Conservation (phyloP, 345 rosid genomes). For the Pugionium dolabratum region DNA sequence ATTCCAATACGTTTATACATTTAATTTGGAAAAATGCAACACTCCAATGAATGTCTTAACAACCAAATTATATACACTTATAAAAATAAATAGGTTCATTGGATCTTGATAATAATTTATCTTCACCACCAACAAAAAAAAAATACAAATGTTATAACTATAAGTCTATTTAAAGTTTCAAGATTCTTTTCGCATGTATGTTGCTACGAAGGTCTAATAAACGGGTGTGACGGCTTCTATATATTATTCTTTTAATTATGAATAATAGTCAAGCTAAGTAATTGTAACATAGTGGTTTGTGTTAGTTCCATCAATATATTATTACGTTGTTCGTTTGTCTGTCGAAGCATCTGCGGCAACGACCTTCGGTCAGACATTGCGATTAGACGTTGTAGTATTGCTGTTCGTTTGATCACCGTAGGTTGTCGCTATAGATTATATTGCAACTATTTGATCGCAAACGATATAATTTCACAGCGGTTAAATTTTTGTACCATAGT, state of each 20-base stretch:
- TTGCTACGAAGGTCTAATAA: slow-evolving; percentile 14
- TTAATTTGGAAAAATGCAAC: slow-evolving; percentile 38
- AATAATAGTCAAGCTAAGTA: background rate
- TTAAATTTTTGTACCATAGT: no score
- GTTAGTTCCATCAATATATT: no score
- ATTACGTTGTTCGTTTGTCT: no score
- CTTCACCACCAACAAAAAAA: slow-evolving; percentile 22
- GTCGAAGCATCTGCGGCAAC: no score
- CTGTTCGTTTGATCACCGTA: no score
- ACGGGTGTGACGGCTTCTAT: background rate
- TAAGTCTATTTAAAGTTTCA: slow-evolving; percentile 6
- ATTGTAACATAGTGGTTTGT: no score
- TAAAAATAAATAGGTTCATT: slow-evolving; percentile 34
- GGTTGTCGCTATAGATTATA: no score
- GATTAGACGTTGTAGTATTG: no score
- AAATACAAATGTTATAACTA: slow-evolving; percentile 17
- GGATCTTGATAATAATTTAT: slow-evolving; percentile 33
- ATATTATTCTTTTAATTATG: slow-evolving; percentile 1
- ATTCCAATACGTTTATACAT: slow-evolving; percentile 33
- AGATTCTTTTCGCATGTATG: slow-evolving; percentile 20
- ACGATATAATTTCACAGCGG: no score
- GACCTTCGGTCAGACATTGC: no score
- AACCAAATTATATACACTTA: slow-evolving; percentile 28
- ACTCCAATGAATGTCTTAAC: slow-evolving; percentile 33
- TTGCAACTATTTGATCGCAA: no score